Evolutionary conservation across 345 rosid genomes (phyloP).

Genomic region (Eucalyptus sp.): DNA sequence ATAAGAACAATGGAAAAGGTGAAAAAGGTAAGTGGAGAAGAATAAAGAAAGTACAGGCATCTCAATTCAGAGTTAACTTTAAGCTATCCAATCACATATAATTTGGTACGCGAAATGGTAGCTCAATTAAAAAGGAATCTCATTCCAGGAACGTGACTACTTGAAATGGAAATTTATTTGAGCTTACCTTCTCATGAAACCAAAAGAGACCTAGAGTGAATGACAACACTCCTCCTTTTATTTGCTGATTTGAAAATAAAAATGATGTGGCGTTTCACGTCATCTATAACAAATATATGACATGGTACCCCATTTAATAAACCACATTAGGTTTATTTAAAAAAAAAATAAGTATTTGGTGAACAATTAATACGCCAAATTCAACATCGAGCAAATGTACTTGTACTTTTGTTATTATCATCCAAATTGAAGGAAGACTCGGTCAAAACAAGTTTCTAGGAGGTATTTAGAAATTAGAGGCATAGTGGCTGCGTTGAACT

Average conservation of each 20-base stretch:
- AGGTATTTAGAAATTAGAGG: not conserved
- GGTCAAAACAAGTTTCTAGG: not conserved
- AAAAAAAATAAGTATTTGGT: fast-evolving
- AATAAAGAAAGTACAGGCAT: not conserved
- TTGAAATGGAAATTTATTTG: not conserved
- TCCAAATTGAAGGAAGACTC: not conserved
- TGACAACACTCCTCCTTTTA: not conserved
- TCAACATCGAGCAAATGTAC: not conserved
- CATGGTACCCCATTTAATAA: not conserved
- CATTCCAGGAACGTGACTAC: not conserved
- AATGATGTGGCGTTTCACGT: not conserved
- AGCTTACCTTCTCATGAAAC: not conserved
- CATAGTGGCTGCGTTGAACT: not conserved
- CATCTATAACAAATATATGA: not conserved
- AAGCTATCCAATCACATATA: not conserved
- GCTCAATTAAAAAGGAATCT: not conserved
- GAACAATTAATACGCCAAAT: not conserved
- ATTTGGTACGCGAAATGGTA: not conserved
- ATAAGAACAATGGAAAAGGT: not conserved
- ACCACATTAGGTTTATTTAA: not conserved
- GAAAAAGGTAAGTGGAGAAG: not conserved
- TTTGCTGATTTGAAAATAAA: not conserved
- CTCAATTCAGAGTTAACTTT: not conserved
- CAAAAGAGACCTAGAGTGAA: not conserved
- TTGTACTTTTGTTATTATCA: not conserved